A percentile compares a stretch with the other conserved stretches of the same genome.
Conservation (phyloP, 1,284 basidiomycete genomes). For the Neonothopanus nambi region DNA sequence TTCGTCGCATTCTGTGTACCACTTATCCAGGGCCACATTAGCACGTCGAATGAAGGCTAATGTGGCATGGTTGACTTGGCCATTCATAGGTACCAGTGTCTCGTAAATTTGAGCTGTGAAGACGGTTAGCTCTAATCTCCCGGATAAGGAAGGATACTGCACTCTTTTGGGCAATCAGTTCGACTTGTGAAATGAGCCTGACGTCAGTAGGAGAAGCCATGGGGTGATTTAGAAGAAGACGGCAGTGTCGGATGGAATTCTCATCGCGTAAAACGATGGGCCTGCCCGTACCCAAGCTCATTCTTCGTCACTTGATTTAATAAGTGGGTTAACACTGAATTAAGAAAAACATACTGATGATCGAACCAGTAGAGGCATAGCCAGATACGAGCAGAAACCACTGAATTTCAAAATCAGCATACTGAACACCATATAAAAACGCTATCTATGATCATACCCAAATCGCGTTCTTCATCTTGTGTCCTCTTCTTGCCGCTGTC, state of each 20-base stretch:
- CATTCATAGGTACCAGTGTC: constrained; percentile 82
- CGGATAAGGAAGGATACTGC: constrained; percentile 20
- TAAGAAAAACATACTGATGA: constrained; percentile 64
- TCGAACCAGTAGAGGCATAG: constrained; percentile 93
- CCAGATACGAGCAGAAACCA: constrained; percentile 92
- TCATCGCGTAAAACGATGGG: constrained; percentile 90
- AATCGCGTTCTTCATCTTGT: constrained; percentile 84
- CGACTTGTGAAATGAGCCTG: constrained; percentile 82
- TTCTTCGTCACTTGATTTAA: constrained; percentile 44
- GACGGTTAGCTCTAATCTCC: background rate
- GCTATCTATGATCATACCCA: constrained; percentile 51
- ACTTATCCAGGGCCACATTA: constrained; percentile 82
- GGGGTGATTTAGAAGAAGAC: constrained; percentile 77
- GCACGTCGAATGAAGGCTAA: constrained; percentile 85
- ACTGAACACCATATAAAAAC: constrained; percentile 3
- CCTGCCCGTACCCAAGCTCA: constrained; percentile 88
- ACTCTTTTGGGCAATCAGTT: constrained; percentile 92
- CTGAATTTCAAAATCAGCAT: constrained; percentile 39
- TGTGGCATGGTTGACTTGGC: constrained; percentile 83
- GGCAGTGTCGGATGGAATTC: constrained; percentile 81
- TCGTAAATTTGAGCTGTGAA: constrained; percentile 83
- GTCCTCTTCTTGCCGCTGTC: constrained; percentile 62
- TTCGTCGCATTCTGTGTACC: constrained; percentile 86
- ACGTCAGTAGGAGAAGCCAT: constrained; percentile 90
- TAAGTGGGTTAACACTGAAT: constrained; percentile 22